phyloP scores from a whole-genome alignment of 202 grass and related monocot genomes.

The Elaeis oleifera region DNA sequence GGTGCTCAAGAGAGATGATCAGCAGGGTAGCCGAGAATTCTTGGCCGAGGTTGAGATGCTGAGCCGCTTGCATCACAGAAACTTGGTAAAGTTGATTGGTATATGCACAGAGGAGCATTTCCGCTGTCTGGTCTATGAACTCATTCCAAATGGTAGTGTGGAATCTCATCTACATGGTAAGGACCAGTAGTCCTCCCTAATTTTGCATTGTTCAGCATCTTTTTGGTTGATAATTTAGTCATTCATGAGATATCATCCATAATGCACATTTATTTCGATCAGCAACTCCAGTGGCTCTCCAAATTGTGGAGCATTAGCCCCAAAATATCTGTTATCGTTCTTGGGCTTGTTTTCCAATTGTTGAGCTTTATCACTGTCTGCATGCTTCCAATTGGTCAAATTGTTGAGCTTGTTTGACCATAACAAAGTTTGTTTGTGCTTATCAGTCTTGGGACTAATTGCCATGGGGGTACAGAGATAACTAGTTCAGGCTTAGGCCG shows the following conservation, averaged over 20 bases:
- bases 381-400: too few species aligned
- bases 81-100: slow-evolving; percentile 91
- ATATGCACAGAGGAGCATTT: slow-evolving; percentile 81
- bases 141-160: slow-evolving; percentile 84
- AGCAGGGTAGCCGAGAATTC: slow-evolving; percentile 83
- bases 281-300: too few species aligned
- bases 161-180: slow-evolving; percentile 95
- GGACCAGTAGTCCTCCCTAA: not conserved
- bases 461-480: too few species aligned
- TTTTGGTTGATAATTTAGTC: slow-evolving; percentile 9
- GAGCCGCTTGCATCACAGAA: slow-evolving; percentile 93
- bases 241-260: slow-evolving; percentile 5
- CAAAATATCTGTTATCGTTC: too few species aligned
- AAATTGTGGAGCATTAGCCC: too few species aligned
- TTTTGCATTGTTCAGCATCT: slow-evolving; percentile 1
- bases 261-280: too few species aligned
- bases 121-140: slow-evolving; percentile 83
- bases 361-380: too few species aligned
- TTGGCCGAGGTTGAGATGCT: slow-evolving; percentile 99
- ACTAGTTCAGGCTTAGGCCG: too few species aligned
- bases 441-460: too few species aligned
- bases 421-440: too few species aligned
- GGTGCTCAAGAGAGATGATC: slow-evolving; percentile 86
- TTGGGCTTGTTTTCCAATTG: too few species aligned
- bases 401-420: too few species aligned